Percentiles rank a stretch among this genome's conserved stretches.
Evolutionary conservation across 2,329 filamentous ascomycete genomes (phyloP).

Genomic region (Zasmidium cellare): DNA sequence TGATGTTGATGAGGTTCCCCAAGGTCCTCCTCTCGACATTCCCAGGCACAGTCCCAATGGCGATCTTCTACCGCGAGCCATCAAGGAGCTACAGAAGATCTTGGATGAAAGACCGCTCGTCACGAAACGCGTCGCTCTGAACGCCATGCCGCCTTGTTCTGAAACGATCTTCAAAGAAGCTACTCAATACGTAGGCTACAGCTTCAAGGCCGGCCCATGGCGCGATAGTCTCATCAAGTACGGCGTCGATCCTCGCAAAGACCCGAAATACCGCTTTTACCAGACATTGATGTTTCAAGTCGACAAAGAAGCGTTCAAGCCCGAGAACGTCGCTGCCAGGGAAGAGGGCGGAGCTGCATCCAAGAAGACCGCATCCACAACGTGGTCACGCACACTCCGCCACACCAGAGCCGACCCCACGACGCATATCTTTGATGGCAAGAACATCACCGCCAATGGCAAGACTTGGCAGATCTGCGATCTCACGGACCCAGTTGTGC

Average conservation of each 20-base stretch:
- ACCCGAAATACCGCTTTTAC: slow-evolving; percentile 76
- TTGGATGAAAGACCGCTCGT: slow-evolving; percentile 77
- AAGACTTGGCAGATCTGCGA: slow-evolving; percentile 96
- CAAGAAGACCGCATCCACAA: slow-evolving; percentile 7
- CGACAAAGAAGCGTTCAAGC: slow-evolving; percentile 29
- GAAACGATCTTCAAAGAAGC: slow-evolving; percentile 67
- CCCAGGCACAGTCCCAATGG: slow-evolving; percentile 32
- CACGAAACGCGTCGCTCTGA: slow-evolving; percentile 79
- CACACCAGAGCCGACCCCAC: slow-evolving; percentile 34
- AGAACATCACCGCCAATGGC: slow-evolving; percentile 71
- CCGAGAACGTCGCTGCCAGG: background rate
- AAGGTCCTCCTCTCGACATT: slow-evolving; percentile 54
- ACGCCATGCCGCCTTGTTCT: slow-evolving; percentile 59
- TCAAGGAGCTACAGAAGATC: slow-evolving; percentile 63
- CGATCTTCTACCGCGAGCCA: slow-evolving; percentile 59
- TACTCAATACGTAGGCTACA: slow-evolving; percentile 83
- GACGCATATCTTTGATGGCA: slow-evolving; percentile 82
- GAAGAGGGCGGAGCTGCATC: background rate
- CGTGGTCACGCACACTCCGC: slow-evolving; percentile 18
- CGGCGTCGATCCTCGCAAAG: slow-evolving; percentile 79
- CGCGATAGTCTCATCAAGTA: slow-evolving; percentile 82
- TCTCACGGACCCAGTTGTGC: slow-evolving; percentile 76
- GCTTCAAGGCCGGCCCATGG: slow-evolving; percentile 91
- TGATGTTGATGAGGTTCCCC: slow-evolving; percentile 63
- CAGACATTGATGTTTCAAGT: slow-evolving; percentile 89